Evolutionary conservation across 2,329 filamentous ascomycete genomes (phyloP).

Genomic region (Hymenoscyphus fraxineus): DNA sequence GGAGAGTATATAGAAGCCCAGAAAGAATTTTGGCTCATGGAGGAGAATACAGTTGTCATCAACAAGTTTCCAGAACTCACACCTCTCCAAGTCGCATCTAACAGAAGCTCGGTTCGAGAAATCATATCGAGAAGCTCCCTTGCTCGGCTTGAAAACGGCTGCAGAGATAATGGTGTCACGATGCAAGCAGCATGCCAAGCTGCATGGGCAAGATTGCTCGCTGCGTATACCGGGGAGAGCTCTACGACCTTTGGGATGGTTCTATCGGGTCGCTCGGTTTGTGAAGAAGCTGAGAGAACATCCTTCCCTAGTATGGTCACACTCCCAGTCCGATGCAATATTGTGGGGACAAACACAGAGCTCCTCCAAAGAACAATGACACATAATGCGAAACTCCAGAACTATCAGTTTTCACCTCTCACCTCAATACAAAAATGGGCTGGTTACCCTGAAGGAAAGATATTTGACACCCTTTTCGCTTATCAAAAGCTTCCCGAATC

Average conservation of each 20-base stretch:
- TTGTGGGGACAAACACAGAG: constrained; percentile 50
- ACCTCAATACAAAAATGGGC: constrained; percentile 69
- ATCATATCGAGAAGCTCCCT: constrained; percentile 40
- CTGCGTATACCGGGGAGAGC: constrained; percentile 71
- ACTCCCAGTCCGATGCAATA: constrained; percentile 64
- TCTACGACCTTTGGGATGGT: constrained; percentile 76
- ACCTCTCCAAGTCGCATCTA: constrained; percentile 47
- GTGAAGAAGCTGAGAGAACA: constrained; percentile 53
- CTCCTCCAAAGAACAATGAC: constrained; percentile 62
- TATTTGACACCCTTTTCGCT: constrained; percentile 84
- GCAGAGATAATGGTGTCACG: constrained; percentile 59
- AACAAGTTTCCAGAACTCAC: constrained; percentile 76
- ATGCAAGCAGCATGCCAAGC: constrained; percentile 73
- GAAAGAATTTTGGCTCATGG: constrained; percentile 59
- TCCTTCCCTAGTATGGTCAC: constrained; percentile 81
- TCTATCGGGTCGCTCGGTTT: constrained; percentile 66
- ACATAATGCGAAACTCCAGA: constrained; percentile 60
- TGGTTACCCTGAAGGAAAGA: constrained; percentile 56
- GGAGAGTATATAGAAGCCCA: constrained; percentile 33
- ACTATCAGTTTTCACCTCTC: constrained; percentile 69
- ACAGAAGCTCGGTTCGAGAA: constrained; percentile 36
- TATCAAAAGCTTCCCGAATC: constrained; percentile 61
- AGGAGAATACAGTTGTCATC: constrained; percentile 51
- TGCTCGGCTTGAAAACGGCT: constrained; percentile 50
- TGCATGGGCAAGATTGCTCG: constrained; percentile 72